Evolutionary conservation across 352 stramenopile genomes (phyloP).

Genomic region (Phytopythium sindhum): DNA sequence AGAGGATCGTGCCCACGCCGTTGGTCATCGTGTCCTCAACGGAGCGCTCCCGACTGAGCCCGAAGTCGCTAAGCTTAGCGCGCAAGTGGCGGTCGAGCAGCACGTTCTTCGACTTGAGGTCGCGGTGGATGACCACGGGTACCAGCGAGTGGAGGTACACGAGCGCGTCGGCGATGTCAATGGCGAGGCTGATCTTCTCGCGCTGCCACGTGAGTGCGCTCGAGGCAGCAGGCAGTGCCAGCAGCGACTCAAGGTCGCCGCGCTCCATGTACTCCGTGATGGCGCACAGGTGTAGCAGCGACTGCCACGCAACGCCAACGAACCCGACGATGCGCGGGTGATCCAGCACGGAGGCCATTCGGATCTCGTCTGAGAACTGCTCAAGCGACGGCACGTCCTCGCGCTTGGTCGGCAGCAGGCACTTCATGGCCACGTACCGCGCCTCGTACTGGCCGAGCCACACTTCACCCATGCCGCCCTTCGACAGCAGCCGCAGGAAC

Average conservation of each 20-base stretch:
- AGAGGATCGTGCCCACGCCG: constrained; percentile 70
- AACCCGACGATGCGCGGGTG: constrained; percentile 83
- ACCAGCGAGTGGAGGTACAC: constrained; percentile 71
- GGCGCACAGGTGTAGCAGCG: constrained; percentile 63
- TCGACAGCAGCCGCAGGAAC: constrained; percentile 64
- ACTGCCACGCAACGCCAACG: constrained; percentile 78
- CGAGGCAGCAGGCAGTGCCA: constrained; percentile 35
- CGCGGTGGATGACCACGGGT: constrained; percentile 64
- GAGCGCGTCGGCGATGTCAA: constrained; percentile 64
- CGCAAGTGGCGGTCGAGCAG: constrained; percentile 54
- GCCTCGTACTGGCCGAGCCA: constrained; percentile 78
- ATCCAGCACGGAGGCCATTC: constrained; percentile 69
- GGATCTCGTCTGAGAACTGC: constrained; percentile 80
- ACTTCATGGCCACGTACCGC: constrained; percentile 78
- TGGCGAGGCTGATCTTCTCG: constrained; percentile 56
- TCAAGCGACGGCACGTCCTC: constrained; percentile 59
- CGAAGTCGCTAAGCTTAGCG: constrained; percentile 75
- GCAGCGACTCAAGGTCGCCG: constrained; percentile 58
- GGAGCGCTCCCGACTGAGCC: constrained; percentile 58
- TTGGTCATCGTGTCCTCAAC: constrained; percentile 78
- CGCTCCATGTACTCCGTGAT: constrained; percentile 79
- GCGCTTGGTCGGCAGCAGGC: constrained; percentile 58
- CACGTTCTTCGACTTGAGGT: constrained; percentile 77
- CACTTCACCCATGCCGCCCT: constrained; percentile 77
- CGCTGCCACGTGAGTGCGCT: constrained; percentile 47